These are phyloP conservation scores for Aspergillus indologenus DNA, from an alignment of 495 filamentous ascomycete species.

Conservation along the genomic window DNA sequence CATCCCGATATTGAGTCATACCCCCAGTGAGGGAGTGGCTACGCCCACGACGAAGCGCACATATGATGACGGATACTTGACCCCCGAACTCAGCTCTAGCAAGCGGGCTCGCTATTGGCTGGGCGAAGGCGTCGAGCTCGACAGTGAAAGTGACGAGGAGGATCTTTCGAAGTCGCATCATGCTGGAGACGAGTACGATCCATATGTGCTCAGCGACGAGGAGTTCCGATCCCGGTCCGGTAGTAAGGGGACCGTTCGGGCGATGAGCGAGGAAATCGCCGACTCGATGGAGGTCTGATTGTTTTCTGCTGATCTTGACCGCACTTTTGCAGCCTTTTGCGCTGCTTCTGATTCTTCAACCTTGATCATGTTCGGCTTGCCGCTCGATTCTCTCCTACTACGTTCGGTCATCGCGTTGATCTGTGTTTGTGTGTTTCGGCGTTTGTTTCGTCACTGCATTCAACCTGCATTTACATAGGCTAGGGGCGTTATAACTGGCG, in stretches of 20 bases:
- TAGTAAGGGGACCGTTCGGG: constrained; percentile 55
- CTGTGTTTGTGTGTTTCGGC: constrained; percentile 2
- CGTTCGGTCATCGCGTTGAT: constrained; percentile 8
- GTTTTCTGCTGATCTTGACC: constrained; percentile 1
- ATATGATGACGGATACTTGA: constrained; percentile 47
- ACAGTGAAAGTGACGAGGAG: constrained; percentile 49
- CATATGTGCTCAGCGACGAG: constrained; percentile 44
- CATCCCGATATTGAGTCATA: constrained; percentile 75
- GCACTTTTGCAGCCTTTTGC: constrained; percentile 1
- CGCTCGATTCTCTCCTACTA: constrained; percentile 5
- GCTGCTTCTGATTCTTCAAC: constrained; percentile 3
- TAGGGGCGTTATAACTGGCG: constrained; percentile 22
- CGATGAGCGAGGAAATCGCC: constrained; percentile 72
- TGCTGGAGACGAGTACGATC: constrained; percentile 39
- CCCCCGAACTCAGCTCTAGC: constrained; percentile 54
- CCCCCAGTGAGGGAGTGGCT: constrained; percentile 44
- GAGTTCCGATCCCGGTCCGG: constrained; percentile 36
- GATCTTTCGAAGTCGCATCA: constrained; percentile 26
- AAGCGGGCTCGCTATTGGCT: constrained; percentile 86
- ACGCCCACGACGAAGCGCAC: constrained; percentile 46
- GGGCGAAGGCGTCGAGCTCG: constrained; percentile 54
- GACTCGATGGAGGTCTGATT: constrained; percentile 63
- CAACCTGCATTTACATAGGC: constrained; percentile 23
- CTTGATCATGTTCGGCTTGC: neutral
- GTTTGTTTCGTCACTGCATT: constrained; percentile 19